Conservation (phyloP, 192 early-diverging fungal genomes). For the Dissophora globulifera region DNA sequence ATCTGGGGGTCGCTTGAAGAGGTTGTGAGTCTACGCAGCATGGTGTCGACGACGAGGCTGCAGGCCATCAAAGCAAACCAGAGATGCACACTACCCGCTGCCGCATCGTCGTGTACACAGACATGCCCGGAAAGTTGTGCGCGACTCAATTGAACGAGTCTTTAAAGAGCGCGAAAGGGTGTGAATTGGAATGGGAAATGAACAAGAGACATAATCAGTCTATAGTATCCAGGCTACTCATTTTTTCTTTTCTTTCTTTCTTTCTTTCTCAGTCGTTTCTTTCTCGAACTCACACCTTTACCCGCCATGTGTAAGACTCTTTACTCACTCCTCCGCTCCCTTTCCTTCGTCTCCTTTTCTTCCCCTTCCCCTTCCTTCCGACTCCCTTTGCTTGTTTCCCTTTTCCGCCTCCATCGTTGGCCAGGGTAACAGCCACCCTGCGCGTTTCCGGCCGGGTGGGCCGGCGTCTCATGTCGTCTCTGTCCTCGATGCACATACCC, state of each 20-base stretch:
- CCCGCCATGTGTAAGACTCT: no score
- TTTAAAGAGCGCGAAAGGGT: not conserved
- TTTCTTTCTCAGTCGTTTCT: not conserved
- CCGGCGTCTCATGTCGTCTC: slow-evolving; percentile 4
- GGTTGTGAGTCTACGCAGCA: no score
- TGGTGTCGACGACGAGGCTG: no score
- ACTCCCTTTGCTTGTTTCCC: slow-evolving; percentile 1
- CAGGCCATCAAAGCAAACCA: no score
- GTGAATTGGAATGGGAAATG: slow-evolving; percentile 20
- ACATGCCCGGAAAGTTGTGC: no score
- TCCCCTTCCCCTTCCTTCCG: slow-evolving; percentile 23
- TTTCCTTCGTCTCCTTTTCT: slow-evolving; percentile 35
- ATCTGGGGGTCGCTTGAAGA: no score
- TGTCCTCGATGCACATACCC: slow-evolving; percentile 11
- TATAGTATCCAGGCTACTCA: not conserved
- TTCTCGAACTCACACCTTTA: no score
- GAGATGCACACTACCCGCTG: no score
- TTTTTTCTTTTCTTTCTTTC: not conserved
- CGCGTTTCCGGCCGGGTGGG: slow-evolving; percentile 5
- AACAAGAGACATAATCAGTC: not conserved
- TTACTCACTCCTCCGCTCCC: no score
- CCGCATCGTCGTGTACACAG: no score
- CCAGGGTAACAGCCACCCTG: slow-evolving; percentile 27
- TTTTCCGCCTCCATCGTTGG: slow-evolving; percentile 1
- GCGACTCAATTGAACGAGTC: not conserved